Evolutionary conservation across 2,329 filamentous ascomycete genomes (phyloP).

Genomic region (Xylaria sp.): DNA sequence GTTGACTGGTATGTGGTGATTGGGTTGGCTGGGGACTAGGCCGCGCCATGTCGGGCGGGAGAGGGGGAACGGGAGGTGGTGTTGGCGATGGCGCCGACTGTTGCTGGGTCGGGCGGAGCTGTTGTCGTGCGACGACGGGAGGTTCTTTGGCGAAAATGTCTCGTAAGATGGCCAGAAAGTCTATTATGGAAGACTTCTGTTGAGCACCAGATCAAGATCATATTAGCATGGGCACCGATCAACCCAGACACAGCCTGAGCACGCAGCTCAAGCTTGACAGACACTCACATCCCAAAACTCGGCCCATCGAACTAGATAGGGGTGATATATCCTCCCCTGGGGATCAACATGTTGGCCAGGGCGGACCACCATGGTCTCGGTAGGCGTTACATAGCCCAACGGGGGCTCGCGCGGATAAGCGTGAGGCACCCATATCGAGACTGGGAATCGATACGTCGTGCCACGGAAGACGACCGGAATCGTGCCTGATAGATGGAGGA

Average conservation of each 20-base stretch:
- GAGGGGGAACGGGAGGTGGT: conserved; percentile 77
- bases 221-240: neutral
- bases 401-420: conserved; percentile 88
- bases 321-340: conserved; percentile 94
- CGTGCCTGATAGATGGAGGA: conserved; percentile 87
- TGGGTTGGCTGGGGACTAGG: conserved; percentile 53
- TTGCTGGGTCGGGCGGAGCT: conserved; percentile 56
- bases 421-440: conserved; percentile 93
- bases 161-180: conserved; percentile 83
- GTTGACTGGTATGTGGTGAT: conserved; percentile 49
- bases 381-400: conserved; percentile 88
- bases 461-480: conserved; percentile 92
- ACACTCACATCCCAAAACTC: conserved; percentile 87
- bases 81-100: conserved; percentile 55
- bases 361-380: conserved; percentile 86
- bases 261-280: neutral
- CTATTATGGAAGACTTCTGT: conserved; percentile 83
- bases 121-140: conserved; percentile 81
- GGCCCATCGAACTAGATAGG: conserved; percentile 90
- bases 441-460: conserved; percentile 87
- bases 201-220: neutral
- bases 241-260: neutral
- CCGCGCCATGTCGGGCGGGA: conserved; percentile 71
- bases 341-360: conserved; percentile 95
- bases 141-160: conserved; percentile 96